Evolutionary conservation across 768 basidiomycete species (phyloP), one percentile per base, ranked within the genome.

Genomic region (Scleroderma citrinum): DNA sequence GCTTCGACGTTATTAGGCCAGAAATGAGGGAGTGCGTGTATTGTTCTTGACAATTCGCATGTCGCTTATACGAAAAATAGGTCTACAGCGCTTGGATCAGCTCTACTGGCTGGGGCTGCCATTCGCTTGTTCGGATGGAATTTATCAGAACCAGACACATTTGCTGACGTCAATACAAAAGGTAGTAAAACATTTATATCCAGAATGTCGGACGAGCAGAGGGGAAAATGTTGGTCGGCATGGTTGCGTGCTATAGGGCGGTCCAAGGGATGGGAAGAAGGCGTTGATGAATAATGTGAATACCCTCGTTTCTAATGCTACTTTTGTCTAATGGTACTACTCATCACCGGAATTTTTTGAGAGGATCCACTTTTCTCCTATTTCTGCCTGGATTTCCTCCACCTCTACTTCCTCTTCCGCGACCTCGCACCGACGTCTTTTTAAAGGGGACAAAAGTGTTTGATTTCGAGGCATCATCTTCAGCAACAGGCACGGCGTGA

Each of bases 81-180:
- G 67, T 94, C 91, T 2, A 99, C 96, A 14, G 96, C 96, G 2
- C 76, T 99, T 43, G 96, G 96, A 17, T 91, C 93, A 8, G 96
- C 96, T 20, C 72, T 99, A 47, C 82, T 96, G 26, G 96, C 96
- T 14, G 96, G 89, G 23, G 80, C 87, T 32, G 92, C 96, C 2
- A 77, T 98, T 44, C 71, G 76, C 6, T 73, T 97, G 20, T 94
- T 89, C 59, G 95, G 92, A 42, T 98, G 96, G 96, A 84, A 98
- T 66, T 69, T 98, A 46, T 72, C 69, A 40, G 78, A 81, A 31
- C 93, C 94, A 0, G 83, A 89, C 65, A 90, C 93, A 17, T 75
- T 99, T 12, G 67, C 69, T 10, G 79, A 88, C 55, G 93, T 97
- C 34, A 98, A 98, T 62, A 90, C 87, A 32, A 82, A 83, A 40